A percentile compares a stretch with the other conserved stretches of the same genome.
These are phyloP conservation scores for Fusarium lateritium DNA, from an alignment of 2,329 filamentous ascomycete genomes.

Conservation along the genomic window DNA sequence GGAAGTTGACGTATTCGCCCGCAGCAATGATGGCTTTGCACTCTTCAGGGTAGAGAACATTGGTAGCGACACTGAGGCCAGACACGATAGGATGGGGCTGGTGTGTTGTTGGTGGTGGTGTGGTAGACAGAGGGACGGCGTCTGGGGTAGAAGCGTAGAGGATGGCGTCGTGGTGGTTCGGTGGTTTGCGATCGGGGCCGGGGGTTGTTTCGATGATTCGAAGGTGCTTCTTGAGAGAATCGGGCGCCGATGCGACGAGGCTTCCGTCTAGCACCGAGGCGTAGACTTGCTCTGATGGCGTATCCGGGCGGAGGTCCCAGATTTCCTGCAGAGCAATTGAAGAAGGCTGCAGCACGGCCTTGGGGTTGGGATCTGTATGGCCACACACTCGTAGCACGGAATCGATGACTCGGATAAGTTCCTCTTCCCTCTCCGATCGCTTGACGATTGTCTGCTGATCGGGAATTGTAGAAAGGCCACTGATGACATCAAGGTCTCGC, in stretches of 20 bases:
- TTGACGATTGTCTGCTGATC: conserved; percentile 56
- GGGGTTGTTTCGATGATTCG: conserved; percentile 73
- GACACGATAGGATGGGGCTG: conserved; percentile 75
- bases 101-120: conserved; percentile 64
- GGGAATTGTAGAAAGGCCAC: conserved; percentile 72
- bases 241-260: conserved; percentile 61
- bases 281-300: conserved; percentile 63
- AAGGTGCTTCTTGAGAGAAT: conserved; percentile 60
- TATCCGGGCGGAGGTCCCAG: conserved; percentile 70
- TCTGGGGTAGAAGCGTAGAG: conserved; percentile 73
- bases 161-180: conserved; percentile 77
- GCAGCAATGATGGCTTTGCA: conserved; percentile 77
- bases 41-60: conserved; percentile 73
- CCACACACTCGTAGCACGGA: conserved; percentile 75
- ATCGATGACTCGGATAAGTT: conserved; percentile 74
- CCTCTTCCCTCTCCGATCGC: conserved; percentile 64
- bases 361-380: conserved; percentile 67
- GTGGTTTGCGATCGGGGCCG: conserved; percentile 73
- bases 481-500: conserved; percentile 78
- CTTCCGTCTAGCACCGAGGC: conserved; percentile 71
- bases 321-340: conserved; percentile 70
- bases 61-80: conserved; percentile 70
- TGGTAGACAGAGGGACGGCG: conserved; percentile 65
- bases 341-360: conserved; percentile 52
- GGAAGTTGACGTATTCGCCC: conserved; percentile 75